These are phyloP conservation scores for Canavalia gladiata DNA, from an alignment of 306 rosid species.

Conservation along the genomic window DNA sequence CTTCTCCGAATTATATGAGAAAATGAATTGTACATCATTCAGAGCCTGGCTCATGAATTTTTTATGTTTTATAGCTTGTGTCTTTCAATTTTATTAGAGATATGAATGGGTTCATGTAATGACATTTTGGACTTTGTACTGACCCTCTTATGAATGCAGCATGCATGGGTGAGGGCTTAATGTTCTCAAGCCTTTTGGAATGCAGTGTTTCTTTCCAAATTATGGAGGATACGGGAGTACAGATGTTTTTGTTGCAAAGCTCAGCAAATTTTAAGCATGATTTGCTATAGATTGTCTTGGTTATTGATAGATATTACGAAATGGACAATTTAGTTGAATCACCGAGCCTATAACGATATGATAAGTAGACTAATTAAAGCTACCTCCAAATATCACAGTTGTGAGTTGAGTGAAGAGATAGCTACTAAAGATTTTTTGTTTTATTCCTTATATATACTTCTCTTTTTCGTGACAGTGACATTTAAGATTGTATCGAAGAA, in stretches of 20 bases:
- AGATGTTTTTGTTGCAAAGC: slow-evolving; percentile 16
- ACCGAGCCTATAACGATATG: background rate
- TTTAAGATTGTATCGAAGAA: slow-evolving; percentile 19
- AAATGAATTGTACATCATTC: background rate
- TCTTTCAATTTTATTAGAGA: slow-evolving; percentile 3
- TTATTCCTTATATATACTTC: slow-evolving; percentile 1
- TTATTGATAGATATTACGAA: slow-evolving; percentile 33
- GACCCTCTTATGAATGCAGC: slow-evolving; percentile 34
- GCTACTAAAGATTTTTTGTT: slow-evolving; percentile 10
- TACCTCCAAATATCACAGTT: background rate
- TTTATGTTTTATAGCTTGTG: slow-evolving; percentile 12
- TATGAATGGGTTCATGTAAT: slow-evolving; percentile 1
- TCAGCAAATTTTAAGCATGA: background rate
- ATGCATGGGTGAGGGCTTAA: slow-evolving; percentile 18
- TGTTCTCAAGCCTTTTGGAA: slow-evolving; percentile 35
- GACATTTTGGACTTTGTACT: slow-evolving; percentile 10
- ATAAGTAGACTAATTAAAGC: slow-evolving; percentile 24
- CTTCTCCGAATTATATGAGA: slow-evolving; percentile 17
- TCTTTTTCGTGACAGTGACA: slow-evolving; percentile 22
- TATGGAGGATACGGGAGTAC: slow-evolving; percentile 7
- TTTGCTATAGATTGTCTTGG: background rate
- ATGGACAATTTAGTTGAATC: slow-evolving; percentile 26
- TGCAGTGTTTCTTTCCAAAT: slow-evolving; percentile 36
- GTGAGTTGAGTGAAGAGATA: slow-evolving; percentile 33
- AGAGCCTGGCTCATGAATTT: background rate